Evolutionary conservation across 1,284 basidiomycete genomes (phyloP).

Genomic region (Ustilago crameri): DNA sequence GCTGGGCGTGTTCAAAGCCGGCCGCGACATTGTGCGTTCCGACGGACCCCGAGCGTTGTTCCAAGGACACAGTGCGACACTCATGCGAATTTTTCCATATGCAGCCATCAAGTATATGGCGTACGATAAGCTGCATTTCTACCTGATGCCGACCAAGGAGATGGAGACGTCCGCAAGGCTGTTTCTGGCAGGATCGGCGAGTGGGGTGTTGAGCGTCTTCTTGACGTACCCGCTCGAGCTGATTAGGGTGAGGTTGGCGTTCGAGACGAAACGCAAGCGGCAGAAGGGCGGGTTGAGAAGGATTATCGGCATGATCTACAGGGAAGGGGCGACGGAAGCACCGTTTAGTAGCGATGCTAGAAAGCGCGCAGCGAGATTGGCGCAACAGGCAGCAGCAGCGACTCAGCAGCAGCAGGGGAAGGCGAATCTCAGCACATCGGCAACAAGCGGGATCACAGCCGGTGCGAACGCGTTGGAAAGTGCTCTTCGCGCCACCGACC

Average conservation of each 20-base stretch:
- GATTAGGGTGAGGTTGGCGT: constrained; percentile 94
- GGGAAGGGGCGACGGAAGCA: constrained; percentile 63
- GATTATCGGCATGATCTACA: constrained; percentile 63
- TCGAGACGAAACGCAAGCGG: constrained; percentile 75
- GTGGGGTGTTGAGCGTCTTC: constrained; percentile 87
- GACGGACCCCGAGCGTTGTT: constrained; percentile 83
- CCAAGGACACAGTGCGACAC: constrained; percentile 93
- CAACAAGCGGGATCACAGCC: constrained; percentile 32
- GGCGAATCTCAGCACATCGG: constrained; percentile 46
- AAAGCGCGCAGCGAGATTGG: constrained; percentile 71
- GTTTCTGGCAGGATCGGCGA: constrained; percentile 86
- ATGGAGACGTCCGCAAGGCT: constrained; percentile 83
- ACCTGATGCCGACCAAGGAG: constrained; percentile 84
- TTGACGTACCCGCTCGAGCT: constrained; percentile 95
- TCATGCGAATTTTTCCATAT: constrained; percentile 83
- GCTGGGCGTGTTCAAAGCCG: constrained; percentile 85
- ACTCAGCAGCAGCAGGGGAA: constrained; percentile 22
- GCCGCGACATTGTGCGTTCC: constrained; percentile 79
- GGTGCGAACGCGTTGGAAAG: constrained; percentile 19
- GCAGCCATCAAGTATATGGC: constrained; percentile 98
- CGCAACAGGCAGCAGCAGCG: constrained; percentile 72
- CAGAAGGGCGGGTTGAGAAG: constrained; percentile 55
- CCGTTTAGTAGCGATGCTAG: constrained; percentile 62
- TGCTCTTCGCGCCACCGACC: constrained; percentile 31
- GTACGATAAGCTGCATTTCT: constrained; percentile 85